Evolutionary conservation across 2,329 filamentous ascomycete genomes (phyloP).

Genomic region (Ceratocystis diversiconidia): DNA sequence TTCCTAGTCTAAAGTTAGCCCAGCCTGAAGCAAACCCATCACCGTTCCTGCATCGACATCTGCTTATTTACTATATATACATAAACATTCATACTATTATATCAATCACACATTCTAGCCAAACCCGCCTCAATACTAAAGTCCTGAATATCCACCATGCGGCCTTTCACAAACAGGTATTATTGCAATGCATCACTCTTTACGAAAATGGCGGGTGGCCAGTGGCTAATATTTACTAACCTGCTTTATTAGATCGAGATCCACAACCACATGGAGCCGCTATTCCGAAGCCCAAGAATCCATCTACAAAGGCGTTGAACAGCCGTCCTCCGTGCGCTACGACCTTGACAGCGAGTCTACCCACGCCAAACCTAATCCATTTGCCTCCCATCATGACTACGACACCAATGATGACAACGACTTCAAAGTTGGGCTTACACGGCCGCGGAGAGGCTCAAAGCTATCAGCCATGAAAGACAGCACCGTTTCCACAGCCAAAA

Average conservation of each 20-base stretch:
- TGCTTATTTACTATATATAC: neutral
- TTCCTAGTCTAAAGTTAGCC: neutral
- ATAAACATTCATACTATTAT: neutral
- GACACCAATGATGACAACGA: slow-evolving; percentile 24
- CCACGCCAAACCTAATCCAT: neutral
- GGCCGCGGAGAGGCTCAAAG: slow-evolving; percentile 68
- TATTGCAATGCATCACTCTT: neutral
- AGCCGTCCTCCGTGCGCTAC: slow-evolving; percentile 12
- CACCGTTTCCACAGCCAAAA: slow-evolving; percentile 15
- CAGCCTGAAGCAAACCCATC: neutral
- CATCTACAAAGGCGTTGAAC: slow-evolving; percentile 1
- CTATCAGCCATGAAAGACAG: slow-evolving; percentile 47
- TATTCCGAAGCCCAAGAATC: slow-evolving; percentile 12
- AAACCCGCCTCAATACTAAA: neutral
- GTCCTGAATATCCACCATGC: neutral
- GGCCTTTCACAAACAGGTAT: slow-evolving; percentile 3
- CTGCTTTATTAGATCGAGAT: slow-evolving; percentile 1
- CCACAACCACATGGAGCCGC: slow-evolving; percentile 12
- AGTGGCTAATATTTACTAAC: neutral
- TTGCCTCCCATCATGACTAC: slow-evolving; percentile 11
- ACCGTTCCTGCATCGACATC: neutral
- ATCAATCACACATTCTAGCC: neutral
- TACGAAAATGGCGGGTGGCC: too few species aligned
- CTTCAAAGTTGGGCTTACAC: slow-evolving; percentile 58
- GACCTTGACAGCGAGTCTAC: slow-evolving; percentile 4